These are phyloP conservation scores for Magnaporthiopsis poae DNA, from an alignment of 2,329 filamentous ascomycete species.

Conservation along the genomic window DNA sequence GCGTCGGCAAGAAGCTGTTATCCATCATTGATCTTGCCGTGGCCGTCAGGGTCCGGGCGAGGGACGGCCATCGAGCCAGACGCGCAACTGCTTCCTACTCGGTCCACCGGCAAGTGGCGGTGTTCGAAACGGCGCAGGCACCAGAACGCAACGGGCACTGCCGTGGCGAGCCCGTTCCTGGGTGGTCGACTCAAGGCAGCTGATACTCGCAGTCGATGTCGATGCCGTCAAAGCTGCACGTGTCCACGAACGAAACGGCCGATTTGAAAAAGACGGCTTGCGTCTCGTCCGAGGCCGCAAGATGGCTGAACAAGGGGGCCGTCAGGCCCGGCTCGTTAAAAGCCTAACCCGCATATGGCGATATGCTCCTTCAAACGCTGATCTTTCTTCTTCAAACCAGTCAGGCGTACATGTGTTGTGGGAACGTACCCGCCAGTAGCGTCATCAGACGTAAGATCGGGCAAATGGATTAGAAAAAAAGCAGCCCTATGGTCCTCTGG, in stretches of 20 bases:
- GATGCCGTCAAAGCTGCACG: constrained; percentile 17
- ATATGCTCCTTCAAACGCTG: constrained; percentile 26
- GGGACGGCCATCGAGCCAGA: background rate
- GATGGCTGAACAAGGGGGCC: constrained; percentile 17
- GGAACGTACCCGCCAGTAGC: too few relatives aligned
- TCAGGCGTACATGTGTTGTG: constrained; percentile 16
- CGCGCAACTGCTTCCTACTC: background rate
- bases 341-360: constrained; percentile 32
- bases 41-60: background rate
- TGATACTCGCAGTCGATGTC: constrained; percentile 26
- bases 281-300: constrained; percentile 10
- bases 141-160: constrained; percentile 13
- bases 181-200: constrained; percentile 3
- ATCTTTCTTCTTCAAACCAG: constrained; percentile 19
- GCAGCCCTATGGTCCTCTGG: too few relatives aligned
- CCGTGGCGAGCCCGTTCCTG: background rate
- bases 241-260: constrained; percentile 12
- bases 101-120: background rate
- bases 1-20: background rate
- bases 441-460: too few relatives aligned
- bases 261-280: constrained; percentile 14
- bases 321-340: constrained; percentile 27
- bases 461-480: too few relatives aligned
- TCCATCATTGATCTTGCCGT: constrained; percentile 1
- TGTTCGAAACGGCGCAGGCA: constrained; percentile 14